These are phyloP conservation scores for Metschnikowia colocasiae DNA, from an alignment of 805 yeast species.

Conservation along the genomic window DNA sequence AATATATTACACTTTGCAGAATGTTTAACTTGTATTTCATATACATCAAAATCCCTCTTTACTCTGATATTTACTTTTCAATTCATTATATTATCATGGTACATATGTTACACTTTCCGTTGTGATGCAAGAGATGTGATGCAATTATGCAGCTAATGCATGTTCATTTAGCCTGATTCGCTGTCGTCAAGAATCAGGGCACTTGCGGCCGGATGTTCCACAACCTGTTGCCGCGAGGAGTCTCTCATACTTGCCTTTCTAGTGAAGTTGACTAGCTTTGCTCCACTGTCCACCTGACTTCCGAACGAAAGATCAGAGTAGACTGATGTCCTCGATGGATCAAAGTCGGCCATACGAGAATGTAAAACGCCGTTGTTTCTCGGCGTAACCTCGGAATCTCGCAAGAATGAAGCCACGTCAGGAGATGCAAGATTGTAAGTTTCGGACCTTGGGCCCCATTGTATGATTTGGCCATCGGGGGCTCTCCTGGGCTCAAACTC, in stretches of 20 bases:
- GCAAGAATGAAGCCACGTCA: conserved; percentile 12
- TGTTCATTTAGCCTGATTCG: conserved; percentile 16
- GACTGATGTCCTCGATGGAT: conserved; percentile 10
- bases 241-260: conserved; percentile 42
- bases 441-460: conserved; percentile 9
- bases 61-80: neutral
- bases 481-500: conserved; percentile 29
- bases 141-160: neutral
- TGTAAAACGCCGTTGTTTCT: conserved; percentile 3
- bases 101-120: neutral
- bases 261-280: conserved; percentile 47
- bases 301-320: conserved; percentile 12
- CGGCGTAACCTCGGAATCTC: conserved; percentile 8
- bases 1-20: too few relatives aligned
- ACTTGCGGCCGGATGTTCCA: conserved; percentile 28
- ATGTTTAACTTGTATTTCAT: too few relatives aligned
- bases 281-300: conserved; percentile 19
- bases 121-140: neutral
- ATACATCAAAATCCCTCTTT: too few relatives aligned
- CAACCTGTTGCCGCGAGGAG: conserved; percentile 33
- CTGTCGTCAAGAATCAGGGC: conserved; percentile 36
- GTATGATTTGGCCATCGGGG: conserved; percentile 23
- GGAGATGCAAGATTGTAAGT: conserved; percentile 25
- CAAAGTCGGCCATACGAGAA: neutral
- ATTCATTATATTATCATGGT: conserved; percentile 3